Evolutionary conservation across 2,329 filamentous ascomycete species (phyloP).

Genomic region (Xylaria polymorpha): DNA sequence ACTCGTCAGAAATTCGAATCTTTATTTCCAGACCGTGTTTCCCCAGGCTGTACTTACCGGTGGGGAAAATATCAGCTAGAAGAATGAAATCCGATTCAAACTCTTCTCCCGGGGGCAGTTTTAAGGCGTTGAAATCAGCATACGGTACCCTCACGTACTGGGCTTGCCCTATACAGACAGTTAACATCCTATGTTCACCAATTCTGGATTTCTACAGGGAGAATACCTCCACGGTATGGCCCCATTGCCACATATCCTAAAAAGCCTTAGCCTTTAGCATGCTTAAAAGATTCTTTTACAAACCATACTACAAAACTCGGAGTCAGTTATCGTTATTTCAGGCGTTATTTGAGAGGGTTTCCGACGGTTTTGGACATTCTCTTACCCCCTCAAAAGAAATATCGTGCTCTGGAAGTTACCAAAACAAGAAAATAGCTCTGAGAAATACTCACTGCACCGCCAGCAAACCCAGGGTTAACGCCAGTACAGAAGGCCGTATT

Average conservation of each 20-base stretch:
- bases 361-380: too few relatives aligned
- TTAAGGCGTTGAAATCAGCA: slow-evolving; percentile 30
- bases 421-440: not conserved
- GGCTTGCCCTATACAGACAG: slow-evolving; percentile 1
- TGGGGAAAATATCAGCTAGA: slow-evolving; percentile 29
- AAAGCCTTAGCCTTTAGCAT: not conserved
- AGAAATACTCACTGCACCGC: not conserved
- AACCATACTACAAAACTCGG: not conserved
- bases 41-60: not conserved
- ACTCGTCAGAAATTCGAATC: too few relatives aligned
- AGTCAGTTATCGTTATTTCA: too few relatives aligned
- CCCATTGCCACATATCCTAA: not conserved
- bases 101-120: slow-evolving; percentile 26
- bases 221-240: not conserved
- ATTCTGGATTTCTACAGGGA: not conserved
- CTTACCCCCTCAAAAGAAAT: too few relatives aligned
- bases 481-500: not conserved
- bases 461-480: not conserved
- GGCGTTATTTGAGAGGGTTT: too few relatives aligned
- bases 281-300: not conserved
- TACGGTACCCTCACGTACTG: slow-evolving; percentile 27
- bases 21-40: too few relatives aligned
- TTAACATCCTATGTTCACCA: not conserved
- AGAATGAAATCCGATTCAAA: slow-evolving; percentile 25
- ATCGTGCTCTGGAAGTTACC: not conserved